Evolutionary conservation across 2,329 filamentous ascomycete genomes (phyloP), one percentile per base, ranked within the genome.

Genomic region (Penicillium hordei): DNA sequence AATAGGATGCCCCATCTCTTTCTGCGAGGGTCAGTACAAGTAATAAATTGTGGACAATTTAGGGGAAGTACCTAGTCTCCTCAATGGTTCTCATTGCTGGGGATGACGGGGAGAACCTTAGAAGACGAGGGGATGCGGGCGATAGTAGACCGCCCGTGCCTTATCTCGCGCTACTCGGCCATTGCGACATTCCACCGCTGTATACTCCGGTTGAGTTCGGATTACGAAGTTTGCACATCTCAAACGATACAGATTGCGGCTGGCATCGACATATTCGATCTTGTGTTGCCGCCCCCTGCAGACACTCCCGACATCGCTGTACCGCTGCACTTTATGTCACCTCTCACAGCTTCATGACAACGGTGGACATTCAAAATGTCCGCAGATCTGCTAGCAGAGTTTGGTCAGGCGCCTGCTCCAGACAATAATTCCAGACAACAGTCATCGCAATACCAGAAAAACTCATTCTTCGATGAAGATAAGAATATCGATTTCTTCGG

Each of bases 1-100:
- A 86, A 82, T 38, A 88, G 86, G 66, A 82, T 79, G 67, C 84
- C 79, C 89, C 89, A 92, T 83, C 86, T 83, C 72, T 79, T 78
- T 71, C 89, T 91, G 66, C 48, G 9, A 52, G 38, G 50, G 44
- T 65, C 19, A 66, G 57, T 52, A 56, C 6, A 29, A 38, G 3
- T 7, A 4, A 17, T 13, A 17, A 29, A 21, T 38, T 9, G 15
- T 52, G 36, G 10, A 50, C 27, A 48, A 23, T 13, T 43, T 17
- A 19, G 10, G 25, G 19, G 19, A 57, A 66, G 56, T 70, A 84
- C 83, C 78, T 82, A 68, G 80, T 78, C 64, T 85, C 83, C 61
- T 79, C 77, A 70, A 84, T 75, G 62, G 80, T 76, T 72, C 80
- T 79, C 83, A 86, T 86, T 62, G 52, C 44, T 64, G 55, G 43